Evolutionary conservation across 768 basidiomycete genomes (phyloP).

Genomic region (Crassisporium funariophilum): DNA sequence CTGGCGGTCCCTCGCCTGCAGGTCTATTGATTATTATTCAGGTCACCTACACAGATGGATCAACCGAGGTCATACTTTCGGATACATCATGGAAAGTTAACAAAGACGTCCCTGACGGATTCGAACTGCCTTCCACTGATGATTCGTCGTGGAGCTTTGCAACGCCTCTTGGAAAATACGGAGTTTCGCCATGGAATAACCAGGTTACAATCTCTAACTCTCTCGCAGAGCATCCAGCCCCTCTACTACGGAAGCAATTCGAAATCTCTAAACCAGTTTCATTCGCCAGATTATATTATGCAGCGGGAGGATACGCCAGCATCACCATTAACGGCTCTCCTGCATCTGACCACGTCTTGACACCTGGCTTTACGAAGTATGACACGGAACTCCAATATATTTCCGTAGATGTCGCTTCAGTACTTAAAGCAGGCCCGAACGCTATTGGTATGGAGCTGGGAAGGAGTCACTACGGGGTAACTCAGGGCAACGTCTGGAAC

Average conservation of each 20-base stretch:
- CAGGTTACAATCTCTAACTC: slow-evolving; percentile 22
- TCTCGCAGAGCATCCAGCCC: slow-evolving; percentile 31
- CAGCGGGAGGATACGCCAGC: slow-evolving; percentile 30
- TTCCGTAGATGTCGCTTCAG: slow-evolving; percentile 23
- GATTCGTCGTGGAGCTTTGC: slow-evolving; percentile 26
- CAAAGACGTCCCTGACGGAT: slow-evolving; percentile 19
- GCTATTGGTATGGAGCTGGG: slow-evolving; percentile 28
- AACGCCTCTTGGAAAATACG: slow-evolving; percentile 20
- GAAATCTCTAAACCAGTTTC: slow-evolving; percentile 19
- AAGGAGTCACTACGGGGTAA: slow-evolving; percentile 30
- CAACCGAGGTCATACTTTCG: slow-evolving; percentile 14
- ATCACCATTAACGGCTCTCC: slow-evolving; percentile 29
- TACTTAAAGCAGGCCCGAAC: slow-evolving; percentile 19
- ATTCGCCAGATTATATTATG: slow-evolving; percentile 29
- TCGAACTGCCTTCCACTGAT: slow-evolving; percentile 19
- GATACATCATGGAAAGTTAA: slow-evolving; percentile 27
- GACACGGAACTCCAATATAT: slow-evolving; percentile 29
- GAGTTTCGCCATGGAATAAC: slow-evolving; percentile 24
- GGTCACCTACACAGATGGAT: slow-evolving; percentile 26
- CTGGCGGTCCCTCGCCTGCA: slow-evolving; percentile 21
- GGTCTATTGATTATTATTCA: slow-evolving; percentile 25
- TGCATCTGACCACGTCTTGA: slow-evolving; percentile 28
- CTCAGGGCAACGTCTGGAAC: slow-evolving; percentile 33
- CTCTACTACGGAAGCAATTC: slow-evolving; percentile 28
- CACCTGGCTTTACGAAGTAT: slow-evolving; percentile 33